Percentiles rank a stretch among this genome's conserved stretches.
Evolutionary conservation across 1,139 yeast species (phyloP).

Genomic region (Kodamaea arcana): DNA sequence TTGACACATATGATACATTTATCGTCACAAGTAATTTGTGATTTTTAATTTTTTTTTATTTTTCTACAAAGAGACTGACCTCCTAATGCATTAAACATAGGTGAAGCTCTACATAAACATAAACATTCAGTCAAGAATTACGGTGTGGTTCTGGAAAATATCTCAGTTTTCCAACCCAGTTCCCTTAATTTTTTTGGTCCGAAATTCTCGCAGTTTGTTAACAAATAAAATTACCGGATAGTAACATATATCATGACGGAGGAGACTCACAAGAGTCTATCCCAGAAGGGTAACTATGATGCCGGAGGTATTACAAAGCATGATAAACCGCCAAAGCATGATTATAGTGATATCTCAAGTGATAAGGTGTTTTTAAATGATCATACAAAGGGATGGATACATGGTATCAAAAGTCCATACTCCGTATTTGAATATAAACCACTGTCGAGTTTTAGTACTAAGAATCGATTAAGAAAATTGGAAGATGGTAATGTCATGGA

Average conservation of each 20-base stretch:
- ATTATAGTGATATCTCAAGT: not conserved
- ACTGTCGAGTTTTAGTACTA: slow-evolving; percentile 13
- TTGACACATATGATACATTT: too few relatives aligned
- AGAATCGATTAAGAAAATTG: slow-evolving; percentile 15
- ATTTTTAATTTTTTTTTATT: too few relatives aligned
- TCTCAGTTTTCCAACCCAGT: not conserved
- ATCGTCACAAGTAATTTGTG: too few relatives aligned
- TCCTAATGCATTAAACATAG: too few relatives aligned
- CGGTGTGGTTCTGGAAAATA: too few relatives aligned
- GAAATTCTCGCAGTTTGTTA: not conserved
- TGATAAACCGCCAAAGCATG: too few relatives aligned
- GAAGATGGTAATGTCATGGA: slow-evolving; percentile 21
- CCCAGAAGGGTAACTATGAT: too few relatives aligned
- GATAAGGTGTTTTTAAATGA: slow-evolving; percentile 4
- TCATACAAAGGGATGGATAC: slow-evolving; percentile 21
- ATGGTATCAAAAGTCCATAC: slow-evolving; percentile 27
- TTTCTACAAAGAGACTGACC: too few relatives aligned
- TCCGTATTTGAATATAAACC: slow-evolving; percentile 24
- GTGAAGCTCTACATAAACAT: too few relatives aligned
- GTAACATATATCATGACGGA: not conserved
- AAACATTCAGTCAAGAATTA: too few relatives aligned
- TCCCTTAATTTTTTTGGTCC: not conserved
- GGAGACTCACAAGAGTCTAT: not conserved
- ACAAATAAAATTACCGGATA: too few relatives aligned
- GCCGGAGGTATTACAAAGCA: too few relatives aligned